Evolutionary conservation across 177 flowering plant species (phyloP).

Genomic region (Vitis hybrid): DNA sequence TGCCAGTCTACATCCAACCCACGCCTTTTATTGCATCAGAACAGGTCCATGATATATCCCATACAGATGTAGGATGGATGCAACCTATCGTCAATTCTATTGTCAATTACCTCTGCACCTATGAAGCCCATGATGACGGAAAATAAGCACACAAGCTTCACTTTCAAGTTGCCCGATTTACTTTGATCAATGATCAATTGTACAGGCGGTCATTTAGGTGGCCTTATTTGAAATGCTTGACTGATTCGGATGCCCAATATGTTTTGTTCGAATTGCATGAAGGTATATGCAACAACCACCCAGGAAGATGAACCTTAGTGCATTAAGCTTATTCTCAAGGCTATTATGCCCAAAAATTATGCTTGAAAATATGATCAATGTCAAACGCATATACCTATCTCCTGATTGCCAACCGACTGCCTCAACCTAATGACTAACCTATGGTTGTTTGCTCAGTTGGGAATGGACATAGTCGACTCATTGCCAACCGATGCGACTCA

Average conservation of each 20-base stretch:
- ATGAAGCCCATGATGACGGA: accelerated
- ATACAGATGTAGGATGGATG: accelerated
- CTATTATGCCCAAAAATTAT: too few species aligned
- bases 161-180: accelerated
- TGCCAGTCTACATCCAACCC: too few species aligned
- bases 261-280: too few species aligned
- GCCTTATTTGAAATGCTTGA: too few species aligned
- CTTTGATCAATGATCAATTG: too few species aligned
- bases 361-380: too few species aligned
- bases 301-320: accelerated
- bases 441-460: accelerated
- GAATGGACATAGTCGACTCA: too few species aligned
- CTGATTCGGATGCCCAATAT: accelerated
- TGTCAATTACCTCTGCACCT: accelerated
- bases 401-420: accelerated
- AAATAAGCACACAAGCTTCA: accelerated
- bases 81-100: too few species aligned
- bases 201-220: accelerated
- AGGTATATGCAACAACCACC: too few species aligned
- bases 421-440: too few species aligned
- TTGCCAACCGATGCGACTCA: accelerated
- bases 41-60: accelerated
- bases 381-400: accelerated
- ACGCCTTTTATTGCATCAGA: accelerated
- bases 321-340: too few species aligned